phyloP scores from a whole-genome alignment of 805 yeast genomes.

The Zygoascus ofunaensis region DNA sequence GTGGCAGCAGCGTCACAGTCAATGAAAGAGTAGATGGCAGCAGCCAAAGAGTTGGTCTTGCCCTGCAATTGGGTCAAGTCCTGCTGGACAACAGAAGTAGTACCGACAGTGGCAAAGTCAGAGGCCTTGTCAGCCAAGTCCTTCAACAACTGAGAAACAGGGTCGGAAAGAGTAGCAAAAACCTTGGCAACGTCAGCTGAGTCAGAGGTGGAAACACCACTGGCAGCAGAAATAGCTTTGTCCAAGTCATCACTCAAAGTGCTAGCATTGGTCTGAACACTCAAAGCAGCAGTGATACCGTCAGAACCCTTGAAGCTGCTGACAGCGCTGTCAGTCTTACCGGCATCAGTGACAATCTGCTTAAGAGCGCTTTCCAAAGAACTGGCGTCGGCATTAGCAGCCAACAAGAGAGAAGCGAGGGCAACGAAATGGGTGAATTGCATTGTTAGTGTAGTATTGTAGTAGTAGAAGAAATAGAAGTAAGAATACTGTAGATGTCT shows the following conservation, averaged over 20 bases:
- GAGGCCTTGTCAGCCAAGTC: constrained; percentile 20
- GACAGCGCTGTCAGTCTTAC: constrained; percentile 10
- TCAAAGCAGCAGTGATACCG: constrained; percentile 25
- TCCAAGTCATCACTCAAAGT: constrained; percentile 17
- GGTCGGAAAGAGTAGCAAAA: constrained; percentile 7
- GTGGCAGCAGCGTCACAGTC: constrained; percentile 11
- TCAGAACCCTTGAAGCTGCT: constrained; percentile 8
- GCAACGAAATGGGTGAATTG: not conserved
- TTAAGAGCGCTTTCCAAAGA: not conserved
- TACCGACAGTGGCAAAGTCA: constrained; percentile 20
- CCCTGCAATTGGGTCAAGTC: constrained; percentile 9
- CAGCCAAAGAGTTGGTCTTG: constrained; percentile 2
- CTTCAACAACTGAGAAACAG: constrained; percentile 11
- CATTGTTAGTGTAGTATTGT: not conserved
- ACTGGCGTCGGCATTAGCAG: constrained; percentile 1
- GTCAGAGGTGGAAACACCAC: constrained; percentile 11
- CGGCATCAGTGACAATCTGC: constrained; percentile 4
- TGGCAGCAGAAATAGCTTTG: constrained; percentile 8
- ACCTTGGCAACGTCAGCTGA: constrained; percentile 9
- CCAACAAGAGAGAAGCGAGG: constrained; percentile 1
- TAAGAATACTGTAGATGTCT: no score
- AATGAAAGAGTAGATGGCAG: constrained; percentile 7
- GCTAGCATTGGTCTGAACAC: constrained; percentile 21
- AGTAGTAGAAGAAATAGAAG: no score
- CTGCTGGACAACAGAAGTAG: constrained; percentile 10